phyloP scores from a whole-genome alignment of 139 green algal species.

The Chlorella sp. region DNA sequence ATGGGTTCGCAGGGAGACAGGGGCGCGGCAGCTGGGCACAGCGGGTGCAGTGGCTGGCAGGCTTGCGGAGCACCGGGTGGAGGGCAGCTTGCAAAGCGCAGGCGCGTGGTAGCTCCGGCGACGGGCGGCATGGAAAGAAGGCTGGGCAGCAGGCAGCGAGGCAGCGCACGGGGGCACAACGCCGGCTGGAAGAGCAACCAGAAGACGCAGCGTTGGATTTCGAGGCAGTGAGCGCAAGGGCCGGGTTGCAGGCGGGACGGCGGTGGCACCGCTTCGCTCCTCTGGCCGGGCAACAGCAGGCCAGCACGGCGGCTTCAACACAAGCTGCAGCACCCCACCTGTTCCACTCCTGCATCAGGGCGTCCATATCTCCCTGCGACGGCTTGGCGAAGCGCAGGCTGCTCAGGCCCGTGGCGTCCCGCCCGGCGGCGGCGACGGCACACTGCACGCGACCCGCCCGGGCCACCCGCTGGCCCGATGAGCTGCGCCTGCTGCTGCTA shows the following conservation, averaged over 20 bases:
- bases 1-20: neutral
- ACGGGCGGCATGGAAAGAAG: too few relatives aligned
- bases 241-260: neutral
- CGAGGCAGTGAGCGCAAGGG: neutral
- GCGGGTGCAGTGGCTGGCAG: neutral
- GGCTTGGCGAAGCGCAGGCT: conserved; percentile 24
- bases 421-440: neutral
- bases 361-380: neutral
- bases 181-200: neutral
- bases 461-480: too few relatives aligned
- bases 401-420: conserved; percentile 2
- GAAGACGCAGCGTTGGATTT: neutral
- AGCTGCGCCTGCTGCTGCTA: too few relatives aligned
- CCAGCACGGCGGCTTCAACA: neutral
- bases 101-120: too few relatives aligned
- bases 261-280: neutral
- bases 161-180: neutral
- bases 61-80: neutral
- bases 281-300: neutral
- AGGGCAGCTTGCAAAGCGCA: too few relatives aligned
- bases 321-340: neutral
- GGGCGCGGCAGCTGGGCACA: neutral
- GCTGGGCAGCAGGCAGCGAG: neutral
- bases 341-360: conserved; percentile 13
- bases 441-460: too few relatives aligned